These are phyloP conservation scores for Sporothrix inflata DNA, from an alignment of 2,329 filamentous ascomycete genomes.

Conservation along the genomic window DNA sequence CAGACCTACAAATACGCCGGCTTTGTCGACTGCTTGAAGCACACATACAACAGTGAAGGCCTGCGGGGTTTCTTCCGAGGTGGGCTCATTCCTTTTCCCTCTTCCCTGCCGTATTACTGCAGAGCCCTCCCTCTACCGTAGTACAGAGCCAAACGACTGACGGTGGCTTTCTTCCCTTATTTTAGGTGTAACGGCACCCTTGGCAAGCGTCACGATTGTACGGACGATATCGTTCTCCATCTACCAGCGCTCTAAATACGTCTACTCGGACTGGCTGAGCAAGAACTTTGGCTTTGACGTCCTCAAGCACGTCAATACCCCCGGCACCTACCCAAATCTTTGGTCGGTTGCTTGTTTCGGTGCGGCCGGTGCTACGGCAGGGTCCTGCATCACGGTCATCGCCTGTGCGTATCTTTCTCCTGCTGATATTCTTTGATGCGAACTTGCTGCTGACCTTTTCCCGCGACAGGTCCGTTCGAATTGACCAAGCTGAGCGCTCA, in stretches of 20 bases:
- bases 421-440: background rate
- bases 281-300: constrained; percentile 70
- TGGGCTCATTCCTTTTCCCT: constrained; percentile 44
- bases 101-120: constrained; percentile 34
- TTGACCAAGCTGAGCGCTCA: constrained; percentile 88
- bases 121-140: background rate
- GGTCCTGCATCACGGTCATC: constrained; percentile 76
- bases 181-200: constrained; percentile 74
- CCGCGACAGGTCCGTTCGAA: constrained; percentile 71
- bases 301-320: constrained; percentile 70
- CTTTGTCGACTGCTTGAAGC: constrained; percentile 72
- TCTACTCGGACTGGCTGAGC: constrained; percentile 71
- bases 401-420: constrained; percentile 59
- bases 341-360: constrained; percentile 78
- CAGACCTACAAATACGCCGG: constrained; percentile 81
- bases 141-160: background rate
- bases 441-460: background rate
- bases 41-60: constrained; percentile 76
- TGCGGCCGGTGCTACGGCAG: constrained; percentile 75
- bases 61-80: constrained; percentile 79
- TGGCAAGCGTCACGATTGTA: constrained; percentile 56
- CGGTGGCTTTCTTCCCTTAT: background rate
- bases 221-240: constrained; percentile 48
- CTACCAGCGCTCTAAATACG: constrained; percentile 77
- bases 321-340: constrained; percentile 70